A percentile compares a stretch with the other conserved stretches of the same genome.
These are phyloP conservation scores for Pilaira anomala DNA, from an alignment of 192 early-diverging fungal genomes.

Conservation along the genomic window DNA sequence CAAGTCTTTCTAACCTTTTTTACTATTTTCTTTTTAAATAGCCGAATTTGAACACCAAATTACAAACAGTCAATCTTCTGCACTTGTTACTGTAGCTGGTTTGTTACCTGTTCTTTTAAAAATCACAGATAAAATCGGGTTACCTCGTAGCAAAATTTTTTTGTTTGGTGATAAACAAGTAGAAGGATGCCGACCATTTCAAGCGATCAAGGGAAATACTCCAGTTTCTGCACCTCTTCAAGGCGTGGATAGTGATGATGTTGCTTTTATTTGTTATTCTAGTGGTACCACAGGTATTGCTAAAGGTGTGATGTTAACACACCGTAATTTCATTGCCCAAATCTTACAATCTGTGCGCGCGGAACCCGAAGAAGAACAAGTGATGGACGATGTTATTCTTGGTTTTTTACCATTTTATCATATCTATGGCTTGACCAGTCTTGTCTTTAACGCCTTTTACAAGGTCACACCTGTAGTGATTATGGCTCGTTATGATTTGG, in stretches of 20 bases:
- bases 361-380: background rate
- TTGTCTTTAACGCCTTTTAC: conserved; percentile 42
- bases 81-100: conserved; percentile 55
- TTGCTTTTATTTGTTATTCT: conserved; percentile 35
- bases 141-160: conserved; percentile 14
- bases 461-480: conserved; percentile 61
- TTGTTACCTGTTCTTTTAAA: conserved; percentile 24
- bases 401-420: conserved; percentile 77
- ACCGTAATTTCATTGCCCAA: conserved; percentile 29
- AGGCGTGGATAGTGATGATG: conserved; percentile 20
- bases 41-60: conserved; percentile 68
- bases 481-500: conserved; percentile 75
- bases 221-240: background rate
- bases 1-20: conserved; percentile 1
- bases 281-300: conserved; percentile 34
- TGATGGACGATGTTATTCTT: conserved; percentile 27
- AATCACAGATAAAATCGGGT: conserved; percentile 15
- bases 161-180: conserved; percentile 31
- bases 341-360: background rate
- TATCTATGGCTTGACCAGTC: conserved; percentile 63
- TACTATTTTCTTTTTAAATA: background rate
- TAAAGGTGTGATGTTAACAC: conserved; percentile 36
- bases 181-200: conserved; percentile 23
- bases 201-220: conserved; percentile 1
- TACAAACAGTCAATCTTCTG: conserved; percentile 60